Evolutionary conservation across 2,329 filamentous ascomycete species (phyloP), one percentile per base, ranked within the genome.

Genomic region (Ophiostoma montium): DNA sequence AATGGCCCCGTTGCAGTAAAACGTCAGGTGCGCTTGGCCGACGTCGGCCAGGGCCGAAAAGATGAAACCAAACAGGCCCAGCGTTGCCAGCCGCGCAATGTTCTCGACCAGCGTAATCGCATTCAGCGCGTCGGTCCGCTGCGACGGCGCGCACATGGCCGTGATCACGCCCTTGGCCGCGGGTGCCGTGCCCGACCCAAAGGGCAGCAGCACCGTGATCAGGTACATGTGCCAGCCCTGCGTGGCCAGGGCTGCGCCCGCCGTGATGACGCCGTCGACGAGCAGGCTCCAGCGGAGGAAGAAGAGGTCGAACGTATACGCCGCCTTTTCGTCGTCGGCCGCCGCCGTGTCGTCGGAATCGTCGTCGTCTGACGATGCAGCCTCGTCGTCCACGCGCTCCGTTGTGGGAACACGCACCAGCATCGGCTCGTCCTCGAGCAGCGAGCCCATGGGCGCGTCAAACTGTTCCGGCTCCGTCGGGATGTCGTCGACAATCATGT

Each of bases 151-250:
- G 41, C 80, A 80, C 79, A 86, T 82, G 50, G 82, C 75, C 0
- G 83, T 73, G 52, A 86, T 84, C n/a, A 82, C 78, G 1, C 82
- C 82, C 55, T 86, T 86, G 1, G 80, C 79, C 0, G 82, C 79
- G 0, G 80, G 74, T 0, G 80, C 82, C 0, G 81, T 81, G 0
- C 82, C 82, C 0, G 81, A 82, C 0, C 78, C 80, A 30, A 86
- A 75, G 0, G 82, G 82, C 0, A 86, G 67, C 1, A 85, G 59
- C 23, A 76, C 71, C 0, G 79, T 79, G 1, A 81, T 74, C 0
- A 84, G 62, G 57, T 83, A 86, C 43, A 86, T 76, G 55, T 86
- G 81, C 78, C 80, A 85, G 1, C 72, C 70, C 44, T 75, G 52
- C 0, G 72, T 76, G 0, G 80, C 77, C 53, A 84, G 80, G 0